Evolutionary conservation across 805 yeast species (phyloP).

Genomic region (Cyberlindnera euphorbiiphila): DNA sequence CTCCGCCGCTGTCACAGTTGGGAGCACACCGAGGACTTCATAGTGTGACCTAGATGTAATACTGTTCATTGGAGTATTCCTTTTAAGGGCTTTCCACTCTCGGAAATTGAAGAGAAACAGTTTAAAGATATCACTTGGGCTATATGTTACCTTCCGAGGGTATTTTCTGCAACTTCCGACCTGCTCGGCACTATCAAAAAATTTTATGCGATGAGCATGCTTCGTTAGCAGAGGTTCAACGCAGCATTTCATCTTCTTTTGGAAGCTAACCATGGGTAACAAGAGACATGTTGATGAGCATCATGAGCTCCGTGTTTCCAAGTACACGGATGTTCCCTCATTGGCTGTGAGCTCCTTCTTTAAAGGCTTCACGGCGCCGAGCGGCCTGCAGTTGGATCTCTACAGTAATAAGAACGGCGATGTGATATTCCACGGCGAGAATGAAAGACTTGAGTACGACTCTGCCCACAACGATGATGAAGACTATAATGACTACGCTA

Average conservation of each 20-base stretch:
- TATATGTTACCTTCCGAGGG: too few relatives aligned
- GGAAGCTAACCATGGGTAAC: constrained; percentile 6
- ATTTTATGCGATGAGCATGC: constrained; percentile 7
- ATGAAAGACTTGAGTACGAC: constrained; percentile 64
- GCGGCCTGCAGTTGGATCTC: constrained; percentile 55
- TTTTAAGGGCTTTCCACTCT: too few relatives aligned
- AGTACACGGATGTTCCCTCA: constrained; percentile 38
- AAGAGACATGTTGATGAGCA: constrained; percentile 37
- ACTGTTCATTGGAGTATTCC: too few relatives aligned
- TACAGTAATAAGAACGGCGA: constrained; percentile 40
- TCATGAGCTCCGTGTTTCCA: constrained; percentile 38
- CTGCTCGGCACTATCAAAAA: background rate
- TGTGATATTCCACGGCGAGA: constrained; percentile 75
- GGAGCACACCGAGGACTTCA: constrained; percentile 50
- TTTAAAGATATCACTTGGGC: too few relatives aligned
- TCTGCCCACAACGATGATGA: constrained; percentile 46
- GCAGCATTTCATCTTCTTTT: background rate
- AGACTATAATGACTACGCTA: constrained; percentile 47
- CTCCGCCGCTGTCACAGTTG: constrained; percentile 34
- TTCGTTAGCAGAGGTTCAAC: too few relatives aligned
- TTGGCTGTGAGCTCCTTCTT: constrained; percentile 69
- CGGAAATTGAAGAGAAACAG: too few relatives aligned
- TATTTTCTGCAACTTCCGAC: constrained; percentile 3
- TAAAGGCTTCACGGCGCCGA: constrained; percentile 67
- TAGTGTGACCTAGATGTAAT: constrained; percentile 39